Evolutionary conservation across 2,329 filamentous ascomycete species (phyloP), one percentile per base, ranked within the genome.

Genomic region (Phyllachora maydis): DNA sequence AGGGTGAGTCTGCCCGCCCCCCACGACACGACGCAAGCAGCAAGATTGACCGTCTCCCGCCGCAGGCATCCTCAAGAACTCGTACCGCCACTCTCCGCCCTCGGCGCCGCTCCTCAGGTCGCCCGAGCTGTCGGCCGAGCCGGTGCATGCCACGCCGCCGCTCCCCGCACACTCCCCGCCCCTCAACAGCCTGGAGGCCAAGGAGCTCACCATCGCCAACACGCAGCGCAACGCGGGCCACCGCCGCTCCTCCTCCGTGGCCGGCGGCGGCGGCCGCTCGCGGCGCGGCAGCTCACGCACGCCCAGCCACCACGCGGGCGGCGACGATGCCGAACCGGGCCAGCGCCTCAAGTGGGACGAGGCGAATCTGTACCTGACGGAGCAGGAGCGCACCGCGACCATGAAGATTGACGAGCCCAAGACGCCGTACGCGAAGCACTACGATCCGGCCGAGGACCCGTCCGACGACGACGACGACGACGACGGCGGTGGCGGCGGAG

Each of bases 321-420:
- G 52, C 29, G 52, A 55, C 16, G 28, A 23, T 12, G 47, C 54
- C 21, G 55, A 62, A 19, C 46, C 56, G 11, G 62, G 67, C 23
- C 74, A 77, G 32, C 72, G 82, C 31, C 60, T 98, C 35, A 92
- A 93, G 54, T 98, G 88, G 88, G 88, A 98, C 47, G 88, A 98
- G 55, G 88, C 79, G 21, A 98, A 98, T 43, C 64, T 98, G 16
- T 98, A 93, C 51, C 64, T 98, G 25, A 88, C 88, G 6, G 88
- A 98, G 53, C 85, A 95, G 49, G 81, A 95, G 50, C 83, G 78
- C 49, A 81, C 72, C 29, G 74, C 76, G 31, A 93, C 83, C 28
- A 98, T 98, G 88, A 98, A 95, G 60, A 98, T 98, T 34, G 78
- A 82, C 35, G 88, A 98, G 54, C 88, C 88, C 30, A 98, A 98